These are phyloP conservation scores for Kalaharituber pfeilii DNA, from an alignment of 2,329 filamentous ascomycete species.

Conservation along the genomic window DNA sequence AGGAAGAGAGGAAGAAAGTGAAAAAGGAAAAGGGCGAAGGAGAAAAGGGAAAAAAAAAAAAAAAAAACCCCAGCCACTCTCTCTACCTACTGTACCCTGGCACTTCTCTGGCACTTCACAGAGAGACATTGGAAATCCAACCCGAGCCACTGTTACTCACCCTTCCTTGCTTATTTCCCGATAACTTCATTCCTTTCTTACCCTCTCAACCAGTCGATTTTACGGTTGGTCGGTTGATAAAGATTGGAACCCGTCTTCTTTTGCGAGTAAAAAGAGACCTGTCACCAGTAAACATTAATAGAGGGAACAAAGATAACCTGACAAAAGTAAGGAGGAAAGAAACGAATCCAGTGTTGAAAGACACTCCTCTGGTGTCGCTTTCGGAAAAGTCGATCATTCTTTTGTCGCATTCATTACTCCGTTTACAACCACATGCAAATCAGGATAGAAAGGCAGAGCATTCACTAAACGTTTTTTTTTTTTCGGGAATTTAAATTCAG, in stretches of 20 bases:
- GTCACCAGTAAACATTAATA: no score
- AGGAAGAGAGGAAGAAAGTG: neutral
- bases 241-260: neutral
- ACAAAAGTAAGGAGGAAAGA: no score
- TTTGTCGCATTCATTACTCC: neutral
- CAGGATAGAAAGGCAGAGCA: neutral
- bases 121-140: no score
- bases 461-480: neutral
- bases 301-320: no score
- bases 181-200: neutral
- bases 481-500: neutral
- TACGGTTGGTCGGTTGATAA: neutral
- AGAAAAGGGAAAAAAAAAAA: neutral
- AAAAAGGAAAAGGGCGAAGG: neutral
- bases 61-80: neutral
- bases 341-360: neutral
- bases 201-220: neutral
- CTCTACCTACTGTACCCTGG: no score
- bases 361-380: neutral
- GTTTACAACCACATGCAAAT: neutral
- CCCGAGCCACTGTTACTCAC: neutral
- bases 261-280: neutral
- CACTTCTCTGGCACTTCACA: no score
- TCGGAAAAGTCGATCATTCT: neutral
- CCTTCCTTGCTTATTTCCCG: neutral